These are phyloP conservation scores for Komagataella ulmi DNA, from an alignment of 805 yeast species.

Conservation along the genomic window DNA sequence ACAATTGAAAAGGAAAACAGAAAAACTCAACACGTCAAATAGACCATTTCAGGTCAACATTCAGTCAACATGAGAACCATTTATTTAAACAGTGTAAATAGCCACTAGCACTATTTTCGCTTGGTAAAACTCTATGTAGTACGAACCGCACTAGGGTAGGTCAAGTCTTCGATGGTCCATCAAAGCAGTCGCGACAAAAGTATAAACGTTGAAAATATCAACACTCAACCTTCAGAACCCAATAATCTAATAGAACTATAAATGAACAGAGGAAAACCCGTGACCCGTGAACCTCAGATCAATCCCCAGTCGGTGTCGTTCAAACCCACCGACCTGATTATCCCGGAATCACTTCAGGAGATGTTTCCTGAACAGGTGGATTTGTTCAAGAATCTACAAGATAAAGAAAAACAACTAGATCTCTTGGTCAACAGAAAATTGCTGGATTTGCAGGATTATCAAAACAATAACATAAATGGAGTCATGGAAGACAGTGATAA, in stretches of 20 bases:
- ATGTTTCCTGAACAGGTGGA: constrained; percentile 37
- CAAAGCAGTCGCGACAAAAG: neutral
- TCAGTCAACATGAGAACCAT: too few relatives aligned
- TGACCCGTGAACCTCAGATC: constrained; percentile 1
- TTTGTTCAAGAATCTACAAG: constrained; percentile 54
- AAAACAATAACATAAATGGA: constrained; percentile 31
- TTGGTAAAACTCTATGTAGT: too few relatives aligned
- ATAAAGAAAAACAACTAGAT: constrained; percentile 76
- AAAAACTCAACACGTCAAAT: too few relatives aligned
- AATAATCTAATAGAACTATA: neutral
- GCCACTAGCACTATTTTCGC: too few relatives aligned
- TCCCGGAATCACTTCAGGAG: constrained; percentile 14
- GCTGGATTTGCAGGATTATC: constrained; percentile 68
- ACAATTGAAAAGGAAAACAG: too few relatives aligned
- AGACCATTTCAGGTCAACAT: too few relatives aligned
- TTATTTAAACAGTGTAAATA: too few relatives aligned
- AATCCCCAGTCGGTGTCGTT: constrained; percentile 7
- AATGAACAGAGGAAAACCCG: neutral
- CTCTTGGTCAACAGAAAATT: constrained; percentile 72
- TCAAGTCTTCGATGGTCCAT: neutral
- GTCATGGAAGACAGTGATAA: constrained; percentile 26
- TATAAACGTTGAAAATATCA: neutral
- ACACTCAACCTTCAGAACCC: neutral
- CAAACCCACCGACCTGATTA: constrained; percentile 21
- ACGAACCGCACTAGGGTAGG: too few relatives aligned